Evolutionary conservation across 1,284 basidiomycete genomes (phyloP).

Genomic region (Boletus mariae): DNA sequence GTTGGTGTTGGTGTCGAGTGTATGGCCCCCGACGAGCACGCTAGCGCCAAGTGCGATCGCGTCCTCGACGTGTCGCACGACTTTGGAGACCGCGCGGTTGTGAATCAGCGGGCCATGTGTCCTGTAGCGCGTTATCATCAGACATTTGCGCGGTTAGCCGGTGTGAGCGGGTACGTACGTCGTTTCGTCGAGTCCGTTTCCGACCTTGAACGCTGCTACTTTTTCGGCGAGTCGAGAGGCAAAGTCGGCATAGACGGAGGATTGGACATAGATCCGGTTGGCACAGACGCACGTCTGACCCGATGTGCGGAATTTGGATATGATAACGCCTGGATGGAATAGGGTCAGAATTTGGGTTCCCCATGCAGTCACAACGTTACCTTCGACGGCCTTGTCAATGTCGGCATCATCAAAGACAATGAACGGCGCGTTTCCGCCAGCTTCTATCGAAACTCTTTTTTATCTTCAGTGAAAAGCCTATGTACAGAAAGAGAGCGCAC

Average conservation of each 20-base stretch:
- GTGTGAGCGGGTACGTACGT: conserved; percentile 47
- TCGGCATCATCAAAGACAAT: conserved; percentile 98
- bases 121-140: conserved; percentile 32
- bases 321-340: conserved; percentile 58
- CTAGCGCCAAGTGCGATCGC: conserved; percentile 82
- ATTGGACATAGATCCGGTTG: conserved; percentile 86
- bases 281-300: conserved; percentile 92
- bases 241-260: conserved; percentile 82
- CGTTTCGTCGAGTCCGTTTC: conserved; percentile 81
- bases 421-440: conserved; percentile 89
- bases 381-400: conserved; percentile 88
- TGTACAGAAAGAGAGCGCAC: conserved; percentile 35
- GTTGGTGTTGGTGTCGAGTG: neutral
- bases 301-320: conserved; percentile 88
- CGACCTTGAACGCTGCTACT: conserved; percentile 88
- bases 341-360: neutral
- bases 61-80: conserved; percentile 82
- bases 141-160: neutral
- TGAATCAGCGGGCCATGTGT: conserved; percentile 97
- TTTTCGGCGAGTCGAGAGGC: conserved; percentile 77
- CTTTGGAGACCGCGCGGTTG: conserved; percentile 82
- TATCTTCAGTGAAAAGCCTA: neutral
- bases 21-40: conserved; percentile 77
- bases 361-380: conserved; percentile 30
- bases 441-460: conserved; percentile 75